Base-by-base conservation (phyloP, 2,329 filamentous ascomycete species). In the Xylaria sp. region DNA sequence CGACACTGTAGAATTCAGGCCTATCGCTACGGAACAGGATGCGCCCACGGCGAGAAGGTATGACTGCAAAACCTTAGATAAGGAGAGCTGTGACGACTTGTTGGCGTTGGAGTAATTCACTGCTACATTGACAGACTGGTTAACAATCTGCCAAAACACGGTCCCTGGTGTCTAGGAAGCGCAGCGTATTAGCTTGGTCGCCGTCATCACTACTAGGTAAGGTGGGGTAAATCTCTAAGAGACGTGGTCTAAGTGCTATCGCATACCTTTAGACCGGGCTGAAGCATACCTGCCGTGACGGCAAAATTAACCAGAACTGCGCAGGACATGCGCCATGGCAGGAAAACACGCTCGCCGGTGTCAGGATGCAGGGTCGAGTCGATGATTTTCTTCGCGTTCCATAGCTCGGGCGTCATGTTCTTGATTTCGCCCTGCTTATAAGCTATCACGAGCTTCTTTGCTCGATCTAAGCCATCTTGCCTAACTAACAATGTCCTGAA, bases 61-160 rank as follows among this genome's bases (percentile, higher is more conserved):
- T 53, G 93, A 97, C 78, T 96, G 88, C 64, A 89, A 85, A 64
- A 98, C 88, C 68, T 91, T 90, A 27, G 87, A 86, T 58, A 86
- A 89, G 21, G 91, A 90, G 65, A 98, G 85, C 0, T 93, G 92
- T 4, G 92, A 93, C 41, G 93, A 96, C 78, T 99, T 99, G 85
- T 99, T 99, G 66, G 94, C 92, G 76, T 99, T 99, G 74, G 94
- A 91, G 75, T 87, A 93, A 84, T 99, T 99, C 83, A 98, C 93
- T 68, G 92, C 93, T 27, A 98, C 95, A 76, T 98, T 98, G 71
- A 98, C 88, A 11, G 93, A 97, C 81, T 99, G 95, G 79, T 99
- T 99, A 69, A 91, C 87, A 59, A 97, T 87, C 79, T 99, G 95
- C 95, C 95, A 99, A 67, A 89, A 89, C 31, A 97, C 83, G 3